Evolutionary conservation across 2,329 filamentous ascomycete genomes (phyloP), one percentile per base, ranked within the genome.

Genomic region (Zelopaecilomyces penicillatus): DNA sequence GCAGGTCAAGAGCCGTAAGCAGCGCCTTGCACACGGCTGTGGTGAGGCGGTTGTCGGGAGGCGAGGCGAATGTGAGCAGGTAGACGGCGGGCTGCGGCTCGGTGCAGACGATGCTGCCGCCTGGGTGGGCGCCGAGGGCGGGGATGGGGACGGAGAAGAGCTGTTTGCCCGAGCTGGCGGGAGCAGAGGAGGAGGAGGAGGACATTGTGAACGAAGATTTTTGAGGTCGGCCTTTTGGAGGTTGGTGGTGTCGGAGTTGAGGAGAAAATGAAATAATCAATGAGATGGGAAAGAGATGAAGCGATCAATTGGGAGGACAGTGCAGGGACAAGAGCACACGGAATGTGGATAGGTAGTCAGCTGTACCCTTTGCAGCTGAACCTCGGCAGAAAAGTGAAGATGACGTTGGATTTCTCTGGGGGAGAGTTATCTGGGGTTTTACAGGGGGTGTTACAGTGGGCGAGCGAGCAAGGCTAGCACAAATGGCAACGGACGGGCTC

Each of bases 31-130:
- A 83, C 57, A 89, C 84, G 34, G 73, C 66, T 1, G 80, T 79
- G 1, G 80, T 83, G 38, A 91, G 74, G 33, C 87, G 78, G 66
- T 91, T 93, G 66, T 93, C 87, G 1, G 82, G 80, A 1, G 83
- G 79, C 7, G 81, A 83, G 45, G 68, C 69, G 62, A 87, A 85
- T 28, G 83, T 84, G 30, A 91, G 71, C 27, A 91, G 70, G 65
- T 93, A 93, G 58, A 87, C 73, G 34, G 66, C 61, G 4, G 75
- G 69, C 10, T 69, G 63, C 2, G 83, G 81, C 43, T 75, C 67
- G 8, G 82, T 82, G 70, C 78, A 80, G 50, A 73, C 67, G 50
- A 90, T 75, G 51, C 65, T 65, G 57, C 83, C 83, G 52, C 73
- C 74, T 7, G 66, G 65, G 58, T 74, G 66, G 42, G 62, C 48